A percentile compares a stretch with the other conserved stretches of the same genome.
These are phyloP conservation scores for Botrytis tulipae DNA, from an alignment of 2,329 filamentous ascomycete species.

Conservation along the genomic window DNA sequence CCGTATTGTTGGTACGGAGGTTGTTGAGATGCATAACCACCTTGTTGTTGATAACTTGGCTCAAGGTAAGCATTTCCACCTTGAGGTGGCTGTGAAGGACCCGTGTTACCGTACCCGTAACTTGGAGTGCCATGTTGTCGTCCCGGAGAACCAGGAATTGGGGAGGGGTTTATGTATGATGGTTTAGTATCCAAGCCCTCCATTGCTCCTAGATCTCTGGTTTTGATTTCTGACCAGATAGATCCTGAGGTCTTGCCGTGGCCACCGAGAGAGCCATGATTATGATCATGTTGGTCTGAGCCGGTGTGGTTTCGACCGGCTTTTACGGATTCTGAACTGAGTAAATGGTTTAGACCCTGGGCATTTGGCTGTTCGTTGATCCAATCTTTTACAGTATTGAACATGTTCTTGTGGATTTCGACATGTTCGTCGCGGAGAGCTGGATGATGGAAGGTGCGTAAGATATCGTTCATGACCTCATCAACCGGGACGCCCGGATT, in stretches of 20 bases:
- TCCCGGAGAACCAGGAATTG: slow-evolving; percentile 29
- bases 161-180: slow-evolving; percentile 26
- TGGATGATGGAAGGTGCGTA: slow-evolving; percentile 87
- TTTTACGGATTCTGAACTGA: slow-evolving; percentile 81
- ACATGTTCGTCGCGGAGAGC: slow-evolving; percentile 71
- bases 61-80: slow-evolving; percentile 30
- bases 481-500: slow-evolving; percentile 79
- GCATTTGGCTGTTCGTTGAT: slow-evolving; percentile 66
- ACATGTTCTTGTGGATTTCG: slow-evolving; percentile 88
- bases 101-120: slow-evolving; percentile 33
- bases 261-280: slow-evolving; percentile 41
- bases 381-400: slow-evolving; percentile 80
- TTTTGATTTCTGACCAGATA: slow-evolving; percentile 61
- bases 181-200: slow-evolving; percentile 47
- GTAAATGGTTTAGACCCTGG: slow-evolving; percentile 67
- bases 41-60: slow-evolving; percentile 25
- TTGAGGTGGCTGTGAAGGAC: slow-evolving; percentile 26
- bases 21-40: slow-evolving; percentile 24
- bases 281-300: slow-evolving; percentile 37
- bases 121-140: slow-evolving; percentile 26
- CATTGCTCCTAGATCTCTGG: slow-evolving; percentile 56
- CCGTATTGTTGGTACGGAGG: slow-evolving; percentile 22
- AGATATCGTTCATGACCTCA: slow-evolving; percentile 77
- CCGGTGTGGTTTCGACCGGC: slow-evolving; percentile 74
- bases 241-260: slow-evolving; percentile 58